phyloP scores from a whole-genome alignment of 345 rosid species.

The Erucastrum elatum region DNA sequence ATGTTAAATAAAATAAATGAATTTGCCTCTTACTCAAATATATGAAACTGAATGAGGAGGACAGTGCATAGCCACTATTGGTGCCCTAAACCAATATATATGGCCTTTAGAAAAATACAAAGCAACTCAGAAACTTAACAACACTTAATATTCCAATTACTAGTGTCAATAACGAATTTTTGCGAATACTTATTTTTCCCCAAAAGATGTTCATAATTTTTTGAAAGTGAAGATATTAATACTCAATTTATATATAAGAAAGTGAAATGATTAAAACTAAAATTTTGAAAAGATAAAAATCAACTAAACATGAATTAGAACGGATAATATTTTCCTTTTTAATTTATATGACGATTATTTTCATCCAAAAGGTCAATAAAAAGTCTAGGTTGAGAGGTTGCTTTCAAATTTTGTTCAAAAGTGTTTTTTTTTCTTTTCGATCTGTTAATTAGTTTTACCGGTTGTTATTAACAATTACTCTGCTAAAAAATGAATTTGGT shows the following conservation, averaged over 20 bases:
- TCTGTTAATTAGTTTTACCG: background rate
- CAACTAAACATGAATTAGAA: background rate
- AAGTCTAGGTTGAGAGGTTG: background rate
- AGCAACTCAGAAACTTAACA: background rate
- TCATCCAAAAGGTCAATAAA: background rate
- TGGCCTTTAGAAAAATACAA: background rate
- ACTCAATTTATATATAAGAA: background rate
- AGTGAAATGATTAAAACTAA: background rate
- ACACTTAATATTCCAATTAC: background rate
- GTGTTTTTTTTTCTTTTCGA: background rate
- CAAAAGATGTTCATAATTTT: background rate
- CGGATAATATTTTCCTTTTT: background rate
- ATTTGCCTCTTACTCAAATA: background rate
- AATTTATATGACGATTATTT: background rate
- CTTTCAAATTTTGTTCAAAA: background rate
- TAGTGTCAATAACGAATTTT: background rate
- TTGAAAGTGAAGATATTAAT: background rate
- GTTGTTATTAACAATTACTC: background rate
- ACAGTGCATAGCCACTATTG: background rate
- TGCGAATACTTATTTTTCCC: background rate
- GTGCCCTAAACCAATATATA: background rate
- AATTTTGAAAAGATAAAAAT: background rate
- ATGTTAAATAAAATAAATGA: background rate
- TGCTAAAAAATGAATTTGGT: background rate
- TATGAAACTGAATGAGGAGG: background rate